Base-by-base conservation (phyloP, 352 stramenopile genomes). In the Phytophthora fragariaefolia region DNA sequence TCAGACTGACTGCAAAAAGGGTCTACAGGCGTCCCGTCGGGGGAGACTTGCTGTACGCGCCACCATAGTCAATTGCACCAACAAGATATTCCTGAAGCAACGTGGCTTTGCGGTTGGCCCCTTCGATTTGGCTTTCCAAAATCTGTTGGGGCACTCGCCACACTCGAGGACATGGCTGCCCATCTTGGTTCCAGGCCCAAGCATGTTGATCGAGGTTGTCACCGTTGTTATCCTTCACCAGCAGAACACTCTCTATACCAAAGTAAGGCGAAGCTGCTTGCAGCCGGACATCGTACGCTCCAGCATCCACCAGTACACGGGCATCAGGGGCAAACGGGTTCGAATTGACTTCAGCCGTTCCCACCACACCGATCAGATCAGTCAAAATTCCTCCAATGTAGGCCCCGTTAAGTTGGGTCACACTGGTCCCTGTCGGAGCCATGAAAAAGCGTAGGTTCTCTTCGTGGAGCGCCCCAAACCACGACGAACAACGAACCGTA, bases 181-280 rank as follows among this genome's bases (percentile, higher is more conserved):
- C 69, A 4, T 63, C 36, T 18, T 72, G 55, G 4, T 65, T 71
- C 80, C 82, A 91, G 10, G 65, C 66, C 80, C 78, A 89, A 23
- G 74, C 80, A 48, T 82, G 75, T 18, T 71, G 63, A 40, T 90
- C 79, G 5, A 75, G 62, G 52, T 86, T 63, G 57, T 91, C 80
- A 2, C 71, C 61, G 15, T 74, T 71, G 40, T 79, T 80, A 48
- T 82, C 79, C 48, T 82, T 70, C 18, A 90, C 70, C 43, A 90
- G 20, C 46, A 82, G 64, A 9, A 80, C 63, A 34, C 63, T 85
- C 54, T 85, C 69, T 43, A 90, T 75, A 6, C 78, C 77, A 26
- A 80, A 77, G 24, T 63, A 53, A 34, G 45, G 36, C 8, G 76
- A 74, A 50, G 65, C 52, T 15, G 79, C 57, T 59, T 84, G 66